phyloP scores from a whole-genome alignment of 2,329 filamentous ascomycete genomes.

The Emmonsiellopsis sp. region DNA sequence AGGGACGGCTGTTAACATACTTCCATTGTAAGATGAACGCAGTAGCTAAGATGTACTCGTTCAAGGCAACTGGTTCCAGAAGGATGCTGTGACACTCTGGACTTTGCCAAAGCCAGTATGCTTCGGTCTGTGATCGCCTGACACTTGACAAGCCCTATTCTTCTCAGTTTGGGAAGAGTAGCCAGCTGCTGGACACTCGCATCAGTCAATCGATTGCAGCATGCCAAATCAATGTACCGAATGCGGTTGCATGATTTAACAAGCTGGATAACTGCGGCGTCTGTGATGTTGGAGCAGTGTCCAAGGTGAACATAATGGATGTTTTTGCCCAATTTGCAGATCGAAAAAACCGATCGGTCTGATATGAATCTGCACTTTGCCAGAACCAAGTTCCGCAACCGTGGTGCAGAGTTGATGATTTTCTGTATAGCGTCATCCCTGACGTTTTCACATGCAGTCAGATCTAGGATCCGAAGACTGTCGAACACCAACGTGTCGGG shows the following conservation, averaged over 20 bases:
- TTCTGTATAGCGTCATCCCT: constrained; percentile 80
- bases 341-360: constrained; percentile 76
- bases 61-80: constrained; percentile 63
- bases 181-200: constrained; percentile 75
- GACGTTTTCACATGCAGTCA: constrained; percentile 77
- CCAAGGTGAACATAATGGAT: constrained; percentile 93
- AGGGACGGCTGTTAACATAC: constrained; percentile 43
- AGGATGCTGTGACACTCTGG: constrained; percentile 44
- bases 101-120: constrained; percentile 71
- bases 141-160: constrained; percentile 93
- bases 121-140: constrained; percentile 80
- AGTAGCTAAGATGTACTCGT: constrained; percentile 93
- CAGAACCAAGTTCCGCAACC: constrained; percentile 83
- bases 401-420: constrained; percentile 77
- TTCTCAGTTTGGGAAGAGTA: constrained; percentile 79
- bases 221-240: constrained; percentile 95
- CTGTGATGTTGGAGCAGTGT: constrained; percentile 85
- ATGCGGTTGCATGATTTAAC: constrained; percentile 86
- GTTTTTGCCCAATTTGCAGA: constrained; percentile 86
- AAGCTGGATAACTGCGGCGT: constrained; percentile 73
- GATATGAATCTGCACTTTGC: constrained; percentile 93
- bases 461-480: constrained; percentile 81
- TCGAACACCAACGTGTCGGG: constrained; percentile 64
- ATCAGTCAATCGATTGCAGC: constrained; percentile 82
- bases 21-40: constrained; percentile 69